Conservation (phyloP, 805 yeast species). For the Ogataea pilisensis region DNA sequence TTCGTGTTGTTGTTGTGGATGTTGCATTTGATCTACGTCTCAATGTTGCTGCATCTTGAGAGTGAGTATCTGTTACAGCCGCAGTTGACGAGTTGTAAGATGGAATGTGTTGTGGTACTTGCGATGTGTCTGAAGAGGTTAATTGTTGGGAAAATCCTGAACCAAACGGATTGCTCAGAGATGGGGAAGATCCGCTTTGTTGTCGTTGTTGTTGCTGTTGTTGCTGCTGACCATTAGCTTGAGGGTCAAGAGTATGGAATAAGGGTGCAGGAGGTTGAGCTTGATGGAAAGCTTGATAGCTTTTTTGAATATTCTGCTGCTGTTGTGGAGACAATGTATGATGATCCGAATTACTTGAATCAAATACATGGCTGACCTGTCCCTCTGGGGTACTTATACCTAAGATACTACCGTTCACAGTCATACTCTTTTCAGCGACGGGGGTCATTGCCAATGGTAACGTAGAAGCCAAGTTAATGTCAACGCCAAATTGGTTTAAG, state of each 20-base stretch:
- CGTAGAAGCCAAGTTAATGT: constrained; percentile 65
- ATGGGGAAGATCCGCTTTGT: not conserved
- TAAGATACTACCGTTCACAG: constrained; percentile 10
- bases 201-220: constrained; percentile 2
- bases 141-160: not conserved
- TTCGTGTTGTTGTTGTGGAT: not conserved
- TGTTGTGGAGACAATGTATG: constrained; percentile 8
- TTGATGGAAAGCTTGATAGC: not conserved
- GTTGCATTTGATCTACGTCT: constrained; percentile 1
- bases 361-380: constrained; percentile 1
- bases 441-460: constrained; percentile 76
- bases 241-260: constrained; percentile 1
- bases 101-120: not conserved
- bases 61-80: too few relatives aligned
- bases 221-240: not conserved
- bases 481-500: constrained; percentile 35
- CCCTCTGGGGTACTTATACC: constrained; percentile 22
- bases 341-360: not conserved
- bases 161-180: not conserved
- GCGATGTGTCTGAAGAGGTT: not conserved
- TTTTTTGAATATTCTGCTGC: not conserved
- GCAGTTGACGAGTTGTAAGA: too few relatives aligned
- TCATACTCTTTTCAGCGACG: constrained; percentile 50
- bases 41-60: not conserved
- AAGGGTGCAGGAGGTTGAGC: not conserved